Base-by-base conservation (phyloP, 2,329 filamentous ascomycete species). In the Diaporthe capsici region DNA sequence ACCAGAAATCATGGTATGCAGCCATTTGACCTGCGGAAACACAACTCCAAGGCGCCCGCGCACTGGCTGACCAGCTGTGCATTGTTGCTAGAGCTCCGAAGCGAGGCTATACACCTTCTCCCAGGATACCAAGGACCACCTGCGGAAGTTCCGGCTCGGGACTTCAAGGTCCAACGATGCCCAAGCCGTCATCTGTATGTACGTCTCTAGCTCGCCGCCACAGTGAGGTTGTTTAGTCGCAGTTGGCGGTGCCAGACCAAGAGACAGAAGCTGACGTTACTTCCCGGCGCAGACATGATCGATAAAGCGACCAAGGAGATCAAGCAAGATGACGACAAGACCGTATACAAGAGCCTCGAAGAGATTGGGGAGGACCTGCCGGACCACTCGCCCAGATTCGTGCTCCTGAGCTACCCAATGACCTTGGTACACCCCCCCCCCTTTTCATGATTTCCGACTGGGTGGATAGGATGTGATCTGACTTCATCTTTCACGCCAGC, bases 101-200 rank as follows among this genome's bases (percentile, higher is more conserved):
- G 92, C 95, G 77, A 90, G 95, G 80, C 90, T 98, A 78, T 98
- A 98, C 87, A 95, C 94, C 76, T 98, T 98, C 90, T 97, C 95
- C 44, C 91, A 92, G 78, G 95, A 97, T 86, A 98, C 95, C 61
- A 97, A 94, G 86, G 92, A 95, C 79, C 93, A 96, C 82, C 91
- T 99, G 79, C 94, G 95, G 84, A 98, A 98, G 86, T 99, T 99
- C 87, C 94, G 97, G 70, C 90, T 99, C 39, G 92, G 93, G 37
- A 98, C 97, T 2, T 98, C 96, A 47, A 90, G 97, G 79, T 92
- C 95, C 71, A 96, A 93, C 83, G 92, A 93, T 63, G 94, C 96
- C 0, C 95, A 98, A 87, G 97, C 96, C 77, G 92, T 97, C 77
- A 98, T 99, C 80, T 98, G 97, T 98, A 94, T 85, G 93, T 89